Conservation (phyloP, 768 basidiomycete species). For the Suillus subalutaceus region DNA sequence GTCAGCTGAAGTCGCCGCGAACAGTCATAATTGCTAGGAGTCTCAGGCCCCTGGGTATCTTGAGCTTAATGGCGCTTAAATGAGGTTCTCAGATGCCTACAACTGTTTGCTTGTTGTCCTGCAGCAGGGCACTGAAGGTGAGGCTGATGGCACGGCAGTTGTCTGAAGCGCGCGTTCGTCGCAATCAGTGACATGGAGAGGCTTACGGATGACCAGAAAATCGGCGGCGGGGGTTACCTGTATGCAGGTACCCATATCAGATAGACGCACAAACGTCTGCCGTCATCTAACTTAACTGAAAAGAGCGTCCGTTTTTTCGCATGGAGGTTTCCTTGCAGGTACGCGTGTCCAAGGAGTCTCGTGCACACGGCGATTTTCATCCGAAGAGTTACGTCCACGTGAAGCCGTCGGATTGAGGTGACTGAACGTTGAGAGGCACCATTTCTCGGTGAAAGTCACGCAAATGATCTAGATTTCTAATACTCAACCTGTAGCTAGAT, state of each 20-base stretch:
- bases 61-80: not conserved
- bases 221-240: not conserved
- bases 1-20: not conserved
- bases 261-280: not conserved
- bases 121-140: not conserved
- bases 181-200: too few relatives aligned
- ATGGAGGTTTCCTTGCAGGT: not conserved
- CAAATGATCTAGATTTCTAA: not conserved
- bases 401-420: not conserved
- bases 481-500: not conserved
- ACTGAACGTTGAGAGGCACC: not conserved
- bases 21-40: not conserved
- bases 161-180: too few relatives aligned
- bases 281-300: slow-evolving; percentile 3
- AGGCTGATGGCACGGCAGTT: not conserved
- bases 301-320: not conserved
- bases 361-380: slow-evolving; percentile 3
- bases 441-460: not conserved
- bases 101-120: not conserved
- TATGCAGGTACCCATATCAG: not conserved
- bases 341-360: not conserved
- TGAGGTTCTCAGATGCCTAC: not conserved
- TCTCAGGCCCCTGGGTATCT: not conserved
- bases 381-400: not conserved
- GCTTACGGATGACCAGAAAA: not conserved